Base-by-base conservation (phyloP, 169 alveolate species). In the Cryptosporidium felis region DNA sequence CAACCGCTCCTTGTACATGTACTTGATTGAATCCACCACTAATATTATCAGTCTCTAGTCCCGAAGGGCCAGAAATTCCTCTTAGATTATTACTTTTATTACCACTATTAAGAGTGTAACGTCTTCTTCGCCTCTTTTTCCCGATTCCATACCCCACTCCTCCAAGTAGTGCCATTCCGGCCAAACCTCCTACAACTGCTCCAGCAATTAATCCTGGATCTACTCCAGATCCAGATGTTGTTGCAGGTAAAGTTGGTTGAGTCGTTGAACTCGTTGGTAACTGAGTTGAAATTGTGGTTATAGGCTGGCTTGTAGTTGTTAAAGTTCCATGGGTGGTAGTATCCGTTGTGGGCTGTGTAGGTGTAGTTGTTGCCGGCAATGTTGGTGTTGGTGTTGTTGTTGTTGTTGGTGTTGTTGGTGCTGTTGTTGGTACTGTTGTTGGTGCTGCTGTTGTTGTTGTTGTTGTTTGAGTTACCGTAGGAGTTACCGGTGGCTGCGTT, bases 171-270 rank as follows among this genome's bases (percentile, higher is more conserved):
- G 74, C 82, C 5, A 74, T 4, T 53, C 82, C 82, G 36, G 67
- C 82, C 12, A 53, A 14, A 74, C 74, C 56, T 5, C 82, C 82
- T 3, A 56, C 16, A 2, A 74, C 67, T 5, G 74, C 82, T 74
- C 82, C 82, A 12, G 67, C 82, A n/a, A 74, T 5, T 21, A 42
- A n/a, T 21, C 82, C 82, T 6, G 58, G 47, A 47, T 74, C 61
- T 9, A 36, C 23, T 0, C 74, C 23, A 23, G 61, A 14, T 23
- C 18, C 32, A 4, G 79, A 28, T 28, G 49, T 60, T 8, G 40
- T 28, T 32, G 49, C 23, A 10, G 79, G 12, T 23, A 14, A 18
- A 34, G 79, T 60, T 23, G 49, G n/a, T 12, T 41, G 16, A 9
- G 49, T 41, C 8, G 12, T 12, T 9, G 16, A 8, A 41, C 49